Evolutionary conservation across 768 basidiomycete genomes (phyloP), one percentile per base, ranked within the genome.

Genomic region (Lactifluus subvellereus): DNA sequence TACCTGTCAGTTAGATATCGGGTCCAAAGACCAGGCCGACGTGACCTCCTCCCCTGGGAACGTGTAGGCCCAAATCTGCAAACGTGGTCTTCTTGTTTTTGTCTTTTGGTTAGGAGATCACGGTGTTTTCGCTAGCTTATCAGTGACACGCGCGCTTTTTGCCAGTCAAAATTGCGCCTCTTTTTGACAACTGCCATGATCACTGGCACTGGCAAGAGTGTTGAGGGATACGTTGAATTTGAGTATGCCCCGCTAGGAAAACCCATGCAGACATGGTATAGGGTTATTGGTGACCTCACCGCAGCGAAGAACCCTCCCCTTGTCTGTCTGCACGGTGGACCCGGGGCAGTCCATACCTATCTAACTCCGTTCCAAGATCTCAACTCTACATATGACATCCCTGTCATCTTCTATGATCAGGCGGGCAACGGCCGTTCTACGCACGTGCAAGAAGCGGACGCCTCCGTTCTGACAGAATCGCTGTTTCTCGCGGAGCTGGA

Each of bases 191-290:
- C 20, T 5, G 32, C 35, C 8, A 60, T 33, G 47, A 20, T 20
- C 9, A n/a, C 20, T 2, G 45, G 20, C 4, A n/a, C 20, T 9
- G 45, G 20, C 45, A 9, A 47, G 45, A 13, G 45, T n/a, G 20
- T 67, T 20, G 68, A 79, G 69, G 75, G 74, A 13, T 68, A 71
- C 35, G 68, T 68, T 22, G 61, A 68, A 2, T 75, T 76, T 40
- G 68, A 71, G 10, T 47, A 32, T 51, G 14, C 40, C 33, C 38
- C 32, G 4, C 72, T 70, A 14, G 74, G 71, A 30, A 73, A 75
- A 62, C 68, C 71, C 20, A 73, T 71, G 70, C 71, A 79, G 68
- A 82, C 82, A 11, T 82, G 80, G 78, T 84, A 81, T 76, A 80
- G 78, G 69, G 63, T 82, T 64, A 65, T 77, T 59, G 81, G 81